Conservation (phyloP, 805 yeast genomes). For the Naumovozyma dairenensis region DNA sequence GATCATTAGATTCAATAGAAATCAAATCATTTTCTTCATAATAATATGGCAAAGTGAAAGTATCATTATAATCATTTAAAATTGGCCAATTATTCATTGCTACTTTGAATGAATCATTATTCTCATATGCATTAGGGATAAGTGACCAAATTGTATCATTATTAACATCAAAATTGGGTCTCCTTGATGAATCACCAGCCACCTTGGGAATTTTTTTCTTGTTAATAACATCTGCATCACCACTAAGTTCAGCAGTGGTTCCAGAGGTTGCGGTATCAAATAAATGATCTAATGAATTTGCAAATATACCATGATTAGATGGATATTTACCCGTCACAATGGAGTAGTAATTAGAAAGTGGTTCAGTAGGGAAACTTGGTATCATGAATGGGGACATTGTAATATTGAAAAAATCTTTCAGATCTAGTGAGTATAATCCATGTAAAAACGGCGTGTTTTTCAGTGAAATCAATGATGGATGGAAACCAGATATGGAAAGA, state of each 20-base stretch:
- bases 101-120: conserved; percentile 8
- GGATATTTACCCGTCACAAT: conserved; percentile 81
- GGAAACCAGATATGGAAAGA: conserved; percentile 81
- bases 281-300: conserved; percentile 11
- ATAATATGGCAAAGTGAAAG: not conserved
- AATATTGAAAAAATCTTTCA: conserved; percentile 28
- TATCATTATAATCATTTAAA: conserved; percentile 22
- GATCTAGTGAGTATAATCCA: conserved; percentile 40
- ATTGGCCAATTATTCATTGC: conserved; percentile 87
- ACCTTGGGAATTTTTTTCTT: no score
- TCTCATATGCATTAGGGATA: conserved; percentile 49
- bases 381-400: conserved; percentile 60
- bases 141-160: conserved; percentile 84
- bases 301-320: conserved; percentile 76
- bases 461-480: conserved; percentile 71
- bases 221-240: no score
- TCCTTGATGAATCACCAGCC: no score
- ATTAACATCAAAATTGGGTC: no score
- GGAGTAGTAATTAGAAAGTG: conserved; percentile 91
- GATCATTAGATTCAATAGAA: not conserved
- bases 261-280: no score
- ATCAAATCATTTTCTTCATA: not conserved
- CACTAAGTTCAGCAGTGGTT: no score
- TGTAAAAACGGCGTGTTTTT: conserved; percentile 64
- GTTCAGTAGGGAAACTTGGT: conserved; percentile 82